phyloP scores from a whole-genome alignment of 345 rosid genomes.

The Camelina laxa region DNA sequence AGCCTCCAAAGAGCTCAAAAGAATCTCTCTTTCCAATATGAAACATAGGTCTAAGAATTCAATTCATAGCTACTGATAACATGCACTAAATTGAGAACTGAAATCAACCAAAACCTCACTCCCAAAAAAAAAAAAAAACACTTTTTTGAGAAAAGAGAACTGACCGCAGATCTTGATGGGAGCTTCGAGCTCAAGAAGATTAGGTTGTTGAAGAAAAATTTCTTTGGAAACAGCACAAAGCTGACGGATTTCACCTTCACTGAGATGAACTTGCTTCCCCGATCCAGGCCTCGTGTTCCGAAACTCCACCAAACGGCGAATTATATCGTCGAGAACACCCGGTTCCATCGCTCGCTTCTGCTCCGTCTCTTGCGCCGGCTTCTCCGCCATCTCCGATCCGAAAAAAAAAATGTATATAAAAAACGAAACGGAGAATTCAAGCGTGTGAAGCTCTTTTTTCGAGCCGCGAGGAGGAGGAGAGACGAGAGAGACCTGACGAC shows the following conservation, averaged over 20 bases:
- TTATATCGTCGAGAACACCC: slow-evolving; percentile 69
- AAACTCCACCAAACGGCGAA: slow-evolving; percentile 62
- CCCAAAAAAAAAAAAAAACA: neutral
- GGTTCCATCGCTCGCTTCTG: slow-evolving; percentile 59
- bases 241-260: slow-evolving; percentile 81
- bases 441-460: slow-evolving; percentile 19
- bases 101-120: neutral
- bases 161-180: slow-evolving; percentile 97
- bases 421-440: slow-evolving; percentile 5
- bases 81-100: neutral
- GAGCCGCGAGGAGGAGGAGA: slow-evolving; percentile 34
- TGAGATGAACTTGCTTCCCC: slow-evolving; percentile 79
- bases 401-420: neutral
- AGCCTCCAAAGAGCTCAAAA: slow-evolving; percentile 7
- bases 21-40: slow-evolving; percentile 4
- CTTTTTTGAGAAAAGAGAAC: neutral
- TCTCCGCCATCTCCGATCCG: slow-evolving; percentile 41
- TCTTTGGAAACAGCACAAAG: slow-evolving; percentile 68
- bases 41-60: neutral
- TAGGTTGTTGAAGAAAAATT: slow-evolving; percentile 84
- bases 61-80: neutral
- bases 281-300: slow-evolving; percentile 60
- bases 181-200: slow-evolving; percentile 82
- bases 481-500: slow-evolving; percentile 14
- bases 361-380: slow-evolving; percentile 39